phyloP scores from a whole-genome alignment of 495 filamentous ascomycete genomes.

The Lophiotrema nucula region DNA sequence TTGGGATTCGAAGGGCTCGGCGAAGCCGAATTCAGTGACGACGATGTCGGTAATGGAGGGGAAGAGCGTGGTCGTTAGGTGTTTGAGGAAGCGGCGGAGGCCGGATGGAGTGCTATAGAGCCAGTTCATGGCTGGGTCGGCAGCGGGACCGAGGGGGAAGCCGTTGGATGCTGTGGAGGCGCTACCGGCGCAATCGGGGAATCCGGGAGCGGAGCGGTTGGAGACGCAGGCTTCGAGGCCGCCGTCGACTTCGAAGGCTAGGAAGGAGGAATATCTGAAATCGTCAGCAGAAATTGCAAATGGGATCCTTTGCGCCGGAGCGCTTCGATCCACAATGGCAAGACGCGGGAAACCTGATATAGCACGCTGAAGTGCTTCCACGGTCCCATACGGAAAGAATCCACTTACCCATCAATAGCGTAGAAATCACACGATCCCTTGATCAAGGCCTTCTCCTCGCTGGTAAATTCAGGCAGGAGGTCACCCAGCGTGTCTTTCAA shows the following conservation, averaged over 20 bases:
- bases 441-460: constrained; percentile 42
- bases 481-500: constrained; percentile 46
- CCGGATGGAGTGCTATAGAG: constrained; percentile 45
- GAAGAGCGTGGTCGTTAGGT: constrained; percentile 48
- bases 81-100: constrained; percentile 45
- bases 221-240: constrained; percentile 41
- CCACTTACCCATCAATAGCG: constrained; percentile 42
- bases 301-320: too few species aligned
- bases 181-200: constrained; percentile 42
- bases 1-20: constrained; percentile 47
- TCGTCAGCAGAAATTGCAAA: too few species aligned
- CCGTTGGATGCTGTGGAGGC: constrained; percentile 32
- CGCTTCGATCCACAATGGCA: too few species aligned
- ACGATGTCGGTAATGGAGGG: constrained; percentile 45
- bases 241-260: constrained; percentile 32
- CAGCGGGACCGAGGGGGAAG: constrained; percentile 43
- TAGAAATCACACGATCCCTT: constrained; percentile 50
- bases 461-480: constrained; percentile 39
- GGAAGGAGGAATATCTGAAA: constrained; percentile 33
- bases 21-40: constrained; percentile 49
- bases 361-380: too few species aligned
- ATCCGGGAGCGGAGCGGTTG: constrained; percentile 43
- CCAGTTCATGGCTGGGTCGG: constrained; percentile 44
- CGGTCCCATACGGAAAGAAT: too few species aligned
- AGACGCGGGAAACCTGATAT: too few species aligned